Base-by-base conservation (phyloP, 2,329 filamentous ascomycete genomes). In the Paecilomyces variotii region DNA sequence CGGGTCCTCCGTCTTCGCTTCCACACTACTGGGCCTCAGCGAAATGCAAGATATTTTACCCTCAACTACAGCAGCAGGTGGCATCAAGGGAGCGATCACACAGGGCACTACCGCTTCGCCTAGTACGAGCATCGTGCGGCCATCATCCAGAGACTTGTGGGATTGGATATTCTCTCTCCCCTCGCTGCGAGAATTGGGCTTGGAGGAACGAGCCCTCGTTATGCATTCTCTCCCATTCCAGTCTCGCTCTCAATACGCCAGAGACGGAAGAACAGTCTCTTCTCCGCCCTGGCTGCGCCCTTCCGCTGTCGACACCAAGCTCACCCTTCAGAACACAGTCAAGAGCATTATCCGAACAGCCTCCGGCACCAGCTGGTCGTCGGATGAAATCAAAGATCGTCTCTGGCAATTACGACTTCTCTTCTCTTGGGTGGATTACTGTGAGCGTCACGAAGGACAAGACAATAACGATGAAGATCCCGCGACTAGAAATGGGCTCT, bases 121-220 rank as follows among this genome's bases (percentile, higher is more conserved):
- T 58, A 45, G 39, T 59, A 39, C 59, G 54, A 57, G 70, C 63
- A 61, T 69, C 67, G 61, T 64, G 32, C 67, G 68, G 35, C 61
- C 71, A 51, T 70, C 71, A 1, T 68, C 67, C 3, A 71, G 71
- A 54, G 74, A 78, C 45, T 72, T 89, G 0, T 83, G 93, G 67
- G 85, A 88, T 61, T 93, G 90, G 88, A 70, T 96, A 1, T 90
- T 96, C 69, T 74, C 79, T 1, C 80, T 91, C 0, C 78, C 82
- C 0, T 63, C 81, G 59, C 68, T 88, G 77, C 59, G 71, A 65
- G 68, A 74, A 64, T 62, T 83, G 79, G 70, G 89, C 77, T 70
- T 87, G 56, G 84, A 87, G 0, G 91, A 96, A 66, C 82, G 84
- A 57, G 81, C 81, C 0, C 76, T 85, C 26, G 80, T 90, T 2